Evolutionary conservation across 192 early-diverging fungal species (phyloP).

Genomic region (Phlyctochytrium arcticum): DNA sequence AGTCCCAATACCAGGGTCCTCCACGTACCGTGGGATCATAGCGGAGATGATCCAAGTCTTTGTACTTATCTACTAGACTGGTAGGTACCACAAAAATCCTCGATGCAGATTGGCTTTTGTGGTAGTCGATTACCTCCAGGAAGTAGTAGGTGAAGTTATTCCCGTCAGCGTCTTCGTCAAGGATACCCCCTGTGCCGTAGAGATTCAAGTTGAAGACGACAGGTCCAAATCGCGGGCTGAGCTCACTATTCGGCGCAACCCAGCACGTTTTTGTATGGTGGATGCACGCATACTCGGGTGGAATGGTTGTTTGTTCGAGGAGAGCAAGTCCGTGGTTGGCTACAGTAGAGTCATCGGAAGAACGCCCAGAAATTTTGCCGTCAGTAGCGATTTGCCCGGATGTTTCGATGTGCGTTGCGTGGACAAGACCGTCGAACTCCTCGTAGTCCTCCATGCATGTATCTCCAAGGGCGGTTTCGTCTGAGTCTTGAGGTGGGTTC

Average conservation of each 20-base stretch:
- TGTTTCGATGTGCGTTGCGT: background rate
- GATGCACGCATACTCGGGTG: too few species aligned
- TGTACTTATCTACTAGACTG: too few species aligned
- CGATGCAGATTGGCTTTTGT: too few species aligned
- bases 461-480: background rate
- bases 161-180: too few species aligned
- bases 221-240: too few species aligned
- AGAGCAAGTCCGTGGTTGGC: conserved; percentile 3
- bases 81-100: too few species aligned
- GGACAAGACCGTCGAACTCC: background rate
- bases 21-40: background rate
- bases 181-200: too few species aligned
- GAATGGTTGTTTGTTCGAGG: background rate
- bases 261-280: too few species aligned
- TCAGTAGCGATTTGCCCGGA: background rate
- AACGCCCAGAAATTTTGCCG: background rate
- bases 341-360: background rate
- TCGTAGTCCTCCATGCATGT: conserved; percentile 3
- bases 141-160: too few species aligned
- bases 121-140: too few species aligned
- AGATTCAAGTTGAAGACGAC: too few species aligned
- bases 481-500: background rate
- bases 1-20: conserved; percentile 3
- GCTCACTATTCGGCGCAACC: too few species aligned
- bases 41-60: background rate